Base-by-base conservation (phyloP, 2,329 filamentous ascomycete species). In the Magnaporthiopsis poae region DNA sequence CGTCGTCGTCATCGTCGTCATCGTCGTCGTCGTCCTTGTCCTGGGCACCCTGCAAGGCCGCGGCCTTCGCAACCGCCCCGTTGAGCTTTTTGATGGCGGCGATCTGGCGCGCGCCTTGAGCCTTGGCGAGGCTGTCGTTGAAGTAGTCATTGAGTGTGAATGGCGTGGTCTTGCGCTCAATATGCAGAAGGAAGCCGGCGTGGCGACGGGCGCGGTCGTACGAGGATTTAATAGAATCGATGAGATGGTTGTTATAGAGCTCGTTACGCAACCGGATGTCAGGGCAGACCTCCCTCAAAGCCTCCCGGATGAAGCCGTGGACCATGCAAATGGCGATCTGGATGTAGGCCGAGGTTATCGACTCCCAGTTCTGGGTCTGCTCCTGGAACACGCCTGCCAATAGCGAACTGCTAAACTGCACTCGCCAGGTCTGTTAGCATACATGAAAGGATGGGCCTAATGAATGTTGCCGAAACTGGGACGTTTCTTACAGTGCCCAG, bases 61-160 rank as follows among this genome's bases (percentile, higher is more conserved):
- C 31, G 31, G 31, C 31, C 31, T 31, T 31, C 31, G 31, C 31
- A 31, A 3, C 31, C 31, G 31, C 31, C 31, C 31, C 31, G 31
- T 31, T 31, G 31, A 31, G 31, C 31, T 31, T 31, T 31, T 31
- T 31, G 31, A 71, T 66, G 11, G 63, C 60, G 5, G 67, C 21
- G 9, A 65, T 39, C 9, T 77, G 35, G 15, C 75, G 74, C 0
- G 69, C 61, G 0, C 66, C 61, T 25, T 75, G 71, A 1, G 68
- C 61, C 61, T 72, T 73, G 59, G 75, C 72, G 0, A 79, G 68
- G 1, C 69, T 73, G 61, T 80, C 74, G 68, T 76, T 80, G 71
- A 88, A 87, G 66, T 80, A 80, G 60, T 80, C 77, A 67, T 88
- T 84, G 61, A 80, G 72, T 0, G 86, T 88, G 31, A 77, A 74